Percentiles rank a stretch among this genome's conserved stretches.
These are phyloP conservation scores for Coemansia sp. DNA, from an alignment of 192 early-diverging fungal genomes.

Conservation along the genomic window DNA sequence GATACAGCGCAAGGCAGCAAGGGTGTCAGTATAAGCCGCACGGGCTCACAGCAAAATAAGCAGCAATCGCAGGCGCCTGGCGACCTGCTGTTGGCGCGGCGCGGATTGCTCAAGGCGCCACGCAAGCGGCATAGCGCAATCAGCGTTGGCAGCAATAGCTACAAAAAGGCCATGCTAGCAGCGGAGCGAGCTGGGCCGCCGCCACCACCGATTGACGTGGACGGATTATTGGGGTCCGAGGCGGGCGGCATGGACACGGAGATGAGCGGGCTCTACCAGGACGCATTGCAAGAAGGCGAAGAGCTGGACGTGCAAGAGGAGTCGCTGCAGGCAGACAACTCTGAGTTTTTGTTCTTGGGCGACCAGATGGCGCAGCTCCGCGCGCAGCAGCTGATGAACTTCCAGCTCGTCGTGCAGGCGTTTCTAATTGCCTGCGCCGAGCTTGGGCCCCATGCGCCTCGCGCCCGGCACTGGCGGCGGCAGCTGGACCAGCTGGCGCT, in stretches of 20 bases:
- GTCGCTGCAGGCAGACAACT: conserved; percentile 33
- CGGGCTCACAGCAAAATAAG: background rate
- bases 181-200: conserved; percentile 4
- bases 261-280: conserved; percentile 54
- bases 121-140: conserved; percentile 35
- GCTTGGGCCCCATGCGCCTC: conserved; percentile 29
- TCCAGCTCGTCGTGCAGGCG: conserved; percentile 59
- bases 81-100: conserved; percentile 16
- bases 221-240: conserved; percentile 17
- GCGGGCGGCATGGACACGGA: conserved; percentile 41
- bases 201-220: conserved; percentile 20
- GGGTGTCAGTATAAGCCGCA: background rate
- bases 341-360: conserved; percentile 44
- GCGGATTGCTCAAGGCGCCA: conserved; percentile 20
- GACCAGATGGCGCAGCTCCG: conserved; percentile 57
- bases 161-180: conserved; percentile 9
- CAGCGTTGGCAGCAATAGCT: conserved; percentile 4
- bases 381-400: conserved; percentile 56
- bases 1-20: background rate
- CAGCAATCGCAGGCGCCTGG: conserved; percentile 18
- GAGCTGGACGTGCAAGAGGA: conserved; percentile 52
- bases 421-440: conserved; percentile 47
- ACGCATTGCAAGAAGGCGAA: conserved; percentile 56
- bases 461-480: conserved; percentile 51
- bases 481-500: conserved; percentile 55